Base-by-base conservation (phyloP, 345 rosid genomes). In the Ricinus communis region DNA sequence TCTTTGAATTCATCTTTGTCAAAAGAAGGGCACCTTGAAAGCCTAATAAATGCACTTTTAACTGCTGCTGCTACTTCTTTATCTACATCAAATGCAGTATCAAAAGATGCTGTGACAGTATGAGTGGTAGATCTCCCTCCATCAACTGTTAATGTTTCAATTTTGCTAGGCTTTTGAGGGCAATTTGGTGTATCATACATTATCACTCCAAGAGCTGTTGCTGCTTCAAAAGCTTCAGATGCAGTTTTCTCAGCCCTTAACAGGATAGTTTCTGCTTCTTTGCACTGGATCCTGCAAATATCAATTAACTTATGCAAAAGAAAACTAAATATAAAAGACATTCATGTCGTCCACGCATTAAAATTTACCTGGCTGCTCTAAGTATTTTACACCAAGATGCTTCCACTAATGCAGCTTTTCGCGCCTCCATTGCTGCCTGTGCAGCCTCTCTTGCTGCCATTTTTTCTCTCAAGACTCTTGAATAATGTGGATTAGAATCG, bases 361-460 rank as follows among this genome's bases (percentile, higher is more conserved):
- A 25, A 18, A 6, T 4, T 65, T 82, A 95, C 99, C 97, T 86
- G 69, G 99, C 97, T 47, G 96, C 97, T 72, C 78, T 76, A 69
- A 95, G 96, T 77, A 90, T 88, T 68, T 91, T 81, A 81, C 90
- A 89, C 98, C 99, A 93, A 68, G 99, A 93, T 54, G 96, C 93
- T 84, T 95, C 97, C 53, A 93, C 94, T 69, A 93, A 40, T 51
- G 96, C 98, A 77, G 96, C 97, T 77, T 89, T 95, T 10, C 91
- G 87, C 57, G 96, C 94, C 76, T 89, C 96, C 87, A 90, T 88
- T 68, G 97, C 99, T 36, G 72, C 80, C 45, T 87, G 71, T 45
- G 97, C 97, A 77, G 98, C 96, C 69, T 90, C 98, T 77, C 85
- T 85, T 36, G 91, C 96, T 56, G 94, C 98, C 73, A 95, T 95